These are phyloP conservation scores for Limonium bicolor DNA, from an alignment of 148 eudicot genomes.

Conservation along the genomic window DNA sequence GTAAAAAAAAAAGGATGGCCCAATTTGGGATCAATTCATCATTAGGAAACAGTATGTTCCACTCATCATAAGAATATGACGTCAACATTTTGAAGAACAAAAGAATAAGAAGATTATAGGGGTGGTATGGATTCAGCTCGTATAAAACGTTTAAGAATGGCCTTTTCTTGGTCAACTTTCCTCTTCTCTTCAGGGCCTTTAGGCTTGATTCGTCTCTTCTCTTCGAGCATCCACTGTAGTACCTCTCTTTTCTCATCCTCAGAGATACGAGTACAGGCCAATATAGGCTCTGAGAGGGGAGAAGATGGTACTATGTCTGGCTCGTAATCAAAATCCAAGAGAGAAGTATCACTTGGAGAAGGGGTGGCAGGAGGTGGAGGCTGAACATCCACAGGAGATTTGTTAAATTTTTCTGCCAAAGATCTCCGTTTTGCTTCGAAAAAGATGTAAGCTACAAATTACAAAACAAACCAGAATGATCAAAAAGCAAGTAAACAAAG, in stretches of 20 bases:
- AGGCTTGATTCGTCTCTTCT: constrained; percentile 81
- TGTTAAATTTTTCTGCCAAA: not conserved
- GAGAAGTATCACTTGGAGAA: no score
- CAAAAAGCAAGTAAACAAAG: not conserved
- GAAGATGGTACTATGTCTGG: constrained; percentile 9
- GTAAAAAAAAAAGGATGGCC: no score
- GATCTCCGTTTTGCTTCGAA: not conserved
- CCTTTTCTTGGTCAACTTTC: constrained; percentile 74
- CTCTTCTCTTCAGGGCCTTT: constrained; percentile 63
- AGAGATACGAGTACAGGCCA: constrained; percentile 38
- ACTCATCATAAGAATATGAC: no score
- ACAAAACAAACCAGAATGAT: not conserved
- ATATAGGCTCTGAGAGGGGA: constrained; percentile 19
- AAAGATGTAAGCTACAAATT: not conserved
- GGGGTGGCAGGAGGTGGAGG: not conserved
- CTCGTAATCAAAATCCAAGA: not conserved
- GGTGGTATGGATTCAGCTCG: constrained; percentile 59
- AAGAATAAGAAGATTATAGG: constrained; percentile 29
- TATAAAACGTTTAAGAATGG: constrained; percentile 75
- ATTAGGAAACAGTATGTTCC: no score
- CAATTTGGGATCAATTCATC: no score
- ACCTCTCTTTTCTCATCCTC: constrained; percentile 66
- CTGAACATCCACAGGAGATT: not conserved
- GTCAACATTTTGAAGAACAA: no score
- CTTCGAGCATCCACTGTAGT: constrained; percentile 88